phyloP scores from a whole-genome alignment of 2,329 filamentous ascomycete species.

The Gremmenia infestans region DNA sequence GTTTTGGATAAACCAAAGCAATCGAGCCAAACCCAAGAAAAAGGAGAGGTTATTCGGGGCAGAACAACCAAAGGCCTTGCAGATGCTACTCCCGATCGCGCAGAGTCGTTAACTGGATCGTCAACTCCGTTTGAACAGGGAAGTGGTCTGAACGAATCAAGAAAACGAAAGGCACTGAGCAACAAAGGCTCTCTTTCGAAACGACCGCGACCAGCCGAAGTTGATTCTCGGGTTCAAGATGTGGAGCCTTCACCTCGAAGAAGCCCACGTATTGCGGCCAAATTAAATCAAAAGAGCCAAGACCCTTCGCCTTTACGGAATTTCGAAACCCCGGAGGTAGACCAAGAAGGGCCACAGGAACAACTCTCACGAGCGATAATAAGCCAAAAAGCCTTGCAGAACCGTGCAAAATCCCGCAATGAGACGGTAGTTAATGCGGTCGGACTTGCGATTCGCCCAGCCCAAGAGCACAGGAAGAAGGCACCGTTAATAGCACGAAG shows the following conservation, averaged over 20 bases:
- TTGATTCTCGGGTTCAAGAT: background rate
- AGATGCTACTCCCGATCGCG: background rate
- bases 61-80: background rate
- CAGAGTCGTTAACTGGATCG: background rate
- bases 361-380: background rate
- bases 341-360: background rate
- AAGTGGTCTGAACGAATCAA: background rate
- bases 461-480: background rate
- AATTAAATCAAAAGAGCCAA: background rate
- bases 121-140: background rate
- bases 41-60: background rate
- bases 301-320: background rate
- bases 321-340: too few relatives aligned
- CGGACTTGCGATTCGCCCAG: background rate
- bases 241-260: background rate
- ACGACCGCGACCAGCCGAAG: background rate
- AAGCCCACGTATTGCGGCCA: background rate
- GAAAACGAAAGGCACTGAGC: background rate
- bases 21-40: background rate
- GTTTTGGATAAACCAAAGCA: too few relatives aligned
- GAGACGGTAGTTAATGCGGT: background rate
- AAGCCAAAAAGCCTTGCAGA: background rate
- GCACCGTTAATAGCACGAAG: background rate
- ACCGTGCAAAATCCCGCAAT: background rate
- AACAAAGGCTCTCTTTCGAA: background rate